Percentiles rank a stretch among this genome's conserved stretches.
Conservation (phyloP, 345 rosid genomes). For the Xanthoceras sorbifolium region DNA sequence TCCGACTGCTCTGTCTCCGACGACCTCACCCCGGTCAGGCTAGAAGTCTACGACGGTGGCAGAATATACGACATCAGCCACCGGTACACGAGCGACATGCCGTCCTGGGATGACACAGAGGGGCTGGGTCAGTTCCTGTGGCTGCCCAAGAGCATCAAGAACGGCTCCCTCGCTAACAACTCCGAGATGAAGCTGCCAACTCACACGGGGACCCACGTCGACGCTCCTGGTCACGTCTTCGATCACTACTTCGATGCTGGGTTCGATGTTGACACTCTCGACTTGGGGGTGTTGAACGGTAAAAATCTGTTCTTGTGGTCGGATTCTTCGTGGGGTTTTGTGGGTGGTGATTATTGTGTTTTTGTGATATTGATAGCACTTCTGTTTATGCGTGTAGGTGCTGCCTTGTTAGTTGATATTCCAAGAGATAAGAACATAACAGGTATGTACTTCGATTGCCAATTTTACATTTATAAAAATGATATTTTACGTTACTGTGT, state of each 20-base stretch:
- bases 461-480: neutral
- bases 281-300: conserved; percentile 71
- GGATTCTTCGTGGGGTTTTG: neutral
- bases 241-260: conserved; percentile 83
- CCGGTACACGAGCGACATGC: conserved; percentile 59
- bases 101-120: conserved; percentile 42
- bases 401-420: conserved; percentile 59
- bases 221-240: conserved; percentile 81
- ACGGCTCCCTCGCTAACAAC: conserved; percentile 72
- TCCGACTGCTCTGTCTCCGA: conserved; percentile 17
- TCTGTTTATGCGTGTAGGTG: conserved; percentile 34
- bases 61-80: conserved; percentile 77
- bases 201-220: conserved; percentile 92
- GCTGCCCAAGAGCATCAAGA: conserved; percentile 77
- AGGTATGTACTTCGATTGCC: conserved; percentile 39
- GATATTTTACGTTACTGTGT: too few relatives aligned
- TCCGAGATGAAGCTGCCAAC: conserved; percentile 76
- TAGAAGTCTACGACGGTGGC: conserved; percentile 75
- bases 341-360: too few relatives aligned
- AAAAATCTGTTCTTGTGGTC: neutral
- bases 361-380: neutral
- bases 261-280: conserved; percentile 86
- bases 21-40: conserved; percentile 56
- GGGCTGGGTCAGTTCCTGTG: conserved; percentile 66
- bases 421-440: conserved; percentile 65